Evolutionary conservation across 2,329 filamentous ascomycete genomes (phyloP).

Genomic region (Penicillium janthinellum): DNA sequence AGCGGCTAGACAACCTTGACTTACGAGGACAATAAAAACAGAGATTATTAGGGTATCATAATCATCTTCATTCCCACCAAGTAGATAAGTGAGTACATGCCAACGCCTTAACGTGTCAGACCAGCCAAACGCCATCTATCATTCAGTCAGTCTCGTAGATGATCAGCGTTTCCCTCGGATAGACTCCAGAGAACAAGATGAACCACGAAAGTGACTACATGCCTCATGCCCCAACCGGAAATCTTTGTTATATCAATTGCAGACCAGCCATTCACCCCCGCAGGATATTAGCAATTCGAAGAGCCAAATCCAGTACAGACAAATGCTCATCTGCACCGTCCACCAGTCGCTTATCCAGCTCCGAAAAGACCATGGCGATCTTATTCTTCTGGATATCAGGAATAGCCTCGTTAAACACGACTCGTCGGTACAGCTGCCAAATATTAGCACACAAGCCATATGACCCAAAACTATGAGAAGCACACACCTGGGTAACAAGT

Average conservation of each 20-base stretch:
- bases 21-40: too few relatives aligned
- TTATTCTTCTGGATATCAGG: conserved; percentile 85
- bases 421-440: conserved; percentile 64
- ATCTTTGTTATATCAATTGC: background rate
- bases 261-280: conserved; percentile 26
- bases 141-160: background rate
- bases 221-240: conserved; percentile 3
- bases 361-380: conserved; percentile 86
- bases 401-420: conserved; percentile 83
- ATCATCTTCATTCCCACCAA: conserved; percentile 13
- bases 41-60: conserved; percentile 17
- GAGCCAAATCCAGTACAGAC: conserved; percentile 79
- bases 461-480: background rate
- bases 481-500: conserved; percentile 72
- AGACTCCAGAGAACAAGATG: too few relatives aligned
- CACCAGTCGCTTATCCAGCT: conserved; percentile 89
- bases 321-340: conserved; percentile 96
- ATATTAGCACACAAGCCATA: conserved; percentile 9
- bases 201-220: conserved; percentile 1
- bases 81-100: conserved; percentile 10
- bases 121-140: conserved; percentile 16
- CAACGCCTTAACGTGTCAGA: conserved; percentile 17
- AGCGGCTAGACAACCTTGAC: too few relatives aligned
- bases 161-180: too few relatives aligned
- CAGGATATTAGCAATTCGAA: conserved; percentile 78